Percentiles rank a stretch among this genome's conserved stretches.
Conservation (phyloP, 2,329 filamentous ascomycete species). For the Xylaria sp. region DNA sequence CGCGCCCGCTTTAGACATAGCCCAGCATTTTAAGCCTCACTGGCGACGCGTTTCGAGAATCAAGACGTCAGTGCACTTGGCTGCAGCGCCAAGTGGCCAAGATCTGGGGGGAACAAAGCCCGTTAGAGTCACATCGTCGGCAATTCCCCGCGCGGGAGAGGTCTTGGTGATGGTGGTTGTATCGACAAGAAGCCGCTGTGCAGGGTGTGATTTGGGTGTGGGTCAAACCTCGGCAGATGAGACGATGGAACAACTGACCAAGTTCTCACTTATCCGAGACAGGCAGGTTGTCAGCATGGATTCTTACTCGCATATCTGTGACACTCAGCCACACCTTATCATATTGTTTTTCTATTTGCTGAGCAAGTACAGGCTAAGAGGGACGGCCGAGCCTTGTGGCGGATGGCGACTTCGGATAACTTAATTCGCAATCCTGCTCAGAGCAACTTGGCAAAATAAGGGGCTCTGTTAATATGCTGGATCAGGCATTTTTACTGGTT, state of each 20-base stretch:
- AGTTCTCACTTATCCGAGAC: conserved; percentile 23
- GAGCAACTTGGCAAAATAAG: conserved; percentile 1
- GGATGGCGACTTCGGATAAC: conserved; percentile 5
- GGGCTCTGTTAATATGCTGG: conserved; percentile 1
- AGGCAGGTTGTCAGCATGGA: conserved; percentile 30
- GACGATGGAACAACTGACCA: conserved; percentile 20
- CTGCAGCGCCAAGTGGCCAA: conserved; percentile 34
- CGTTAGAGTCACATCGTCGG: conserved; percentile 20
- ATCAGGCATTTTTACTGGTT: not conserved
- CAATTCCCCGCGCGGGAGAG: conserved; percentile 3
- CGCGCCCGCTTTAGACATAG: not conserved
- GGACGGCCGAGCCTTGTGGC: conserved; percentile 11
- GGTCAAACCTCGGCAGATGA: conserved; percentile 30
- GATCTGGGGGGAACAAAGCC: conserved; percentile 30
- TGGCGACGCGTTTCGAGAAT: conserved; percentile 18
- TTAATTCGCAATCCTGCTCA: not conserved
- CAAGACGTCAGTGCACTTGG: conserved; percentile 14
- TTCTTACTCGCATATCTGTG: conserved; percentile 8
- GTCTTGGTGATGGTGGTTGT: conserved; percentile 1
- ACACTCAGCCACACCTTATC: conserved; percentile 12
- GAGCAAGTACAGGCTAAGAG: not conserved
- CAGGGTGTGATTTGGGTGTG: conserved; percentile 16
- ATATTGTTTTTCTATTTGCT: not conserved
- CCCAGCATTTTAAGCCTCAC: conserved; percentile 24
- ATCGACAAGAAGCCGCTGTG: conserved; percentile 6